Conservation (phyloP, 805 yeast genomes). For the Teunomyces cretensis region DNA sequence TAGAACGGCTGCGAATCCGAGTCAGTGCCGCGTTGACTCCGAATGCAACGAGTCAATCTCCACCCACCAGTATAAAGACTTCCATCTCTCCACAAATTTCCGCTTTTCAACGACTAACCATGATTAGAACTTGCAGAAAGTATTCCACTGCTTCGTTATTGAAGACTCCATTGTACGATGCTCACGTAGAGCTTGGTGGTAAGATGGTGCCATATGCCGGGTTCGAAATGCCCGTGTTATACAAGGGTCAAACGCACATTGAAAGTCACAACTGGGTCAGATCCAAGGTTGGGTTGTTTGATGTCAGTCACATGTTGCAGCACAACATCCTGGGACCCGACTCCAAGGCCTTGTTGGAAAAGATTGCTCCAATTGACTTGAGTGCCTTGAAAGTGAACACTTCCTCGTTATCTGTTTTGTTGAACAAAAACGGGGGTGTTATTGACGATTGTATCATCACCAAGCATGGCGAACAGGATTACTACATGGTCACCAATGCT, state of each 20-base stretch:
- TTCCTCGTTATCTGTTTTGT: slow-evolving; percentile 75
- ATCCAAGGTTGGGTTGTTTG: slow-evolving; percentile 82
- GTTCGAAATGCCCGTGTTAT: slow-evolving; percentile 91
- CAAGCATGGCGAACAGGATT: slow-evolving; percentile 72
- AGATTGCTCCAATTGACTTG: slow-evolving; percentile 86
- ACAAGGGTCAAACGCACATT: slow-evolving; percentile 80
- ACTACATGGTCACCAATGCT: slow-evolving; percentile 92
- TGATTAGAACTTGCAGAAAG: slow-evolving; percentile 14
- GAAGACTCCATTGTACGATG: slow-evolving; percentile 78
- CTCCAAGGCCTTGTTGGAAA: slow-evolving; percentile 67
- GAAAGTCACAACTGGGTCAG: slow-evolving; percentile 97
- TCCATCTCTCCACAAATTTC: not conserved
- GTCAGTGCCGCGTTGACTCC: slow-evolving; percentile 4
- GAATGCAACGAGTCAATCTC: not conserved
- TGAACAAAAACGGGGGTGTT: slow-evolving; percentile 75
- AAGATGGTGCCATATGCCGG: slow-evolving; percentile 97
- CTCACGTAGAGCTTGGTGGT: slow-evolving; percentile 77
- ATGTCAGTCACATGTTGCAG: slow-evolving; percentile 97
- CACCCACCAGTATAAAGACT: slow-evolving; percentile 1
- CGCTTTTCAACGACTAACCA: not conserved
- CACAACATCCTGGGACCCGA: slow-evolving; percentile 73
- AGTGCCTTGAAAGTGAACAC: slow-evolving; percentile 51
- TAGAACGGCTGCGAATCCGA: not conserved
- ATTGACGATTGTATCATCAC: slow-evolving; percentile 92
- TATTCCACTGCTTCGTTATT: slow-evolving; percentile 35